Evolutionary conservation across 257 asterid genomes (phyloP).

Genomic region (Jacaranda mimosifolia): DNA sequence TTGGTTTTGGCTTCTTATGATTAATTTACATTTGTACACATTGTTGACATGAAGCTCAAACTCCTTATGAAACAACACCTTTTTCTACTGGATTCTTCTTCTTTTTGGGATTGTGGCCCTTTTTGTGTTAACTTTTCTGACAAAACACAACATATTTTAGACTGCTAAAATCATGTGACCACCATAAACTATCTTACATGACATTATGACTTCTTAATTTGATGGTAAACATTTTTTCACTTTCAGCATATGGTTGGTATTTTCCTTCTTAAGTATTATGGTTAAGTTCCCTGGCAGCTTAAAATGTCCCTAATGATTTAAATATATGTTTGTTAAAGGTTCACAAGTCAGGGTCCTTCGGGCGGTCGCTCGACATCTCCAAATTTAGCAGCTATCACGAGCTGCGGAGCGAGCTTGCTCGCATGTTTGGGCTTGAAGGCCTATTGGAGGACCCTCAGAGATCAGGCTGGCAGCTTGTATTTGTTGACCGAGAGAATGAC

Average conservation of each 20-base stretch:
- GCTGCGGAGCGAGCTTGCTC: constrained; percentile 93
- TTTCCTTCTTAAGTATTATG: no score
- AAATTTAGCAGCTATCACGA: constrained; percentile 92
- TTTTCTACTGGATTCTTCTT: neutral
- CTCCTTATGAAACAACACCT: neutral
- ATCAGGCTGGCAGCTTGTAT: constrained; percentile 99
- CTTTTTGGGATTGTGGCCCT: neutral
- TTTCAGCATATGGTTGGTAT: neutral
- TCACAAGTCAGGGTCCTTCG: constrained; percentile 92
- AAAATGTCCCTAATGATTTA: neutral
- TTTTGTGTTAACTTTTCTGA: neutral
- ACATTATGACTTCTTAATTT: neutral
- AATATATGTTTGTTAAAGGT: constrained; percentile 59
- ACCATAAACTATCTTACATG: neutral
- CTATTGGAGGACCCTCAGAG: constrained; percentile 97
- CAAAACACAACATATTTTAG: neutral
- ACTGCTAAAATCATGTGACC: neutral
- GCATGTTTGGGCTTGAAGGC: constrained; percentile 93
- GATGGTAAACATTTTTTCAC: neutral
- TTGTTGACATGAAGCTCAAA: neutral
- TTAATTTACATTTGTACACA: no score
- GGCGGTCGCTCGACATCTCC: constrained; percentile 92
- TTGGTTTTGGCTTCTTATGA: no score
- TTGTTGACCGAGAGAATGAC: constrained; percentile 97
- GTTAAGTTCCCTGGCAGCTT: neutral